Base-by-base conservation (phyloP, 1,284 basidiomycete genomes). In the Microbotryum saponariae region DNA sequence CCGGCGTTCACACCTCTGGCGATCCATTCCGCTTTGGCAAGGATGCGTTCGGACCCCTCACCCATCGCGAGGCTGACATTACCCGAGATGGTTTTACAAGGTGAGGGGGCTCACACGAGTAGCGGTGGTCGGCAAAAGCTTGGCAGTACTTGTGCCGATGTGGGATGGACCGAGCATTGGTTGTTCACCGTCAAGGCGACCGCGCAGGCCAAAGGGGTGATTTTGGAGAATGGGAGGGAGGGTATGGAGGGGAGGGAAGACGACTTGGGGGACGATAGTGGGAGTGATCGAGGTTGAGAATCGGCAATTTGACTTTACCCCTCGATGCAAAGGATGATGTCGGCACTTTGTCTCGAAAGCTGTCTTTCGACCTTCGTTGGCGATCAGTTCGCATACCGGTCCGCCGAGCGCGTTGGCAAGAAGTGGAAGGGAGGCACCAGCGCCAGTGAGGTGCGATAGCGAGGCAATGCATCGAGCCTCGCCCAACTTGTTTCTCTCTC, bases 151-250 rank as follows among this genome's bases (percentile, higher is more conserved):
- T 27, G 9, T 0, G 51, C 29, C 0, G 53, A 37, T 6, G 56
- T 51, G 1, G 37, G 42, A 2, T 68, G 67, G 67, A 66, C 56
- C n/a, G 65, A 64, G 20, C 61, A 57, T n/a, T 68, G 67, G 67
- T 53, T 56, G 53, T 68, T 68, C 45, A 55, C 62, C 27, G 65
- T 66, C 12, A 56, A 51, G 45, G 63, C 63, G 50, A 64, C 61
- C 45, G 60, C 59, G 2, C 62, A 68, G 51, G 65, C 62, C 3
- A 68, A 68, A 46, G 67, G 67, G 4, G 59, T 62, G 2, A 14
- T 47, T 16, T 46, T 66, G 18, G 59, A 59, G n/a, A 56, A 54
- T 6, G 31, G 53, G 27, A 60, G 62, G 62, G 31, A 31, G 9
- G 31, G 31, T 2, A 31, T 56, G 52, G 29, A 29, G 10, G 52